Evolutionary conservation across 495 filamentous ascomycete genomes (phyloP).

Genomic region (Saxophila tyrrhenica): DNA sequence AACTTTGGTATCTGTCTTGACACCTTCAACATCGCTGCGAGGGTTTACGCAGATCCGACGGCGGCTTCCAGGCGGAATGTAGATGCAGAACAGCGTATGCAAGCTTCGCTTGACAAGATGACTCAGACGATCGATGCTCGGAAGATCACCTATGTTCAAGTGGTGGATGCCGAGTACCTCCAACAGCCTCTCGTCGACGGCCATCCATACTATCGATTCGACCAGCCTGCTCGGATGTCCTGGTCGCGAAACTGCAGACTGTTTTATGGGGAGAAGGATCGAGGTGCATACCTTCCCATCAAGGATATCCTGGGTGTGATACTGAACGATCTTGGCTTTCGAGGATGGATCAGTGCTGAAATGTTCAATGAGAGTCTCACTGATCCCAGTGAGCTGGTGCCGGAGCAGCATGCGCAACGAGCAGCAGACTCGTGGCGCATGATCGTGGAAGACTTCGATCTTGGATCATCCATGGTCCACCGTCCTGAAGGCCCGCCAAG

Average conservation of each 20-base stretch:
- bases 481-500: too few species aligned
- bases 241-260: conserved; percentile 70
- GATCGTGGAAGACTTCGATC: conserved; percentile 39
- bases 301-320: conserved; percentile 50
- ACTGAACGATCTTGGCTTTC: conserved; percentile 51
- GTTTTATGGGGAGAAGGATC: conserved; percentile 60
- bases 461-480: conserved; percentile 9
- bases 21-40: conserved; percentile 69
- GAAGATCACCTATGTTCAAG: conserved; percentile 71
- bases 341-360: conserved; percentile 72
- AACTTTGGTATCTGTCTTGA: conserved; percentile 76
- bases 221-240: conserved; percentile 60
- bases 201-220: conserved; percentile 52
- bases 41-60: conserved; percentile 62
- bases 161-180: conserved; percentile 64
- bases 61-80: conserved; percentile 39
- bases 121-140: conserved; percentile 44
- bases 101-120: conserved; percentile 46
- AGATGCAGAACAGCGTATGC: conserved; percentile 48
- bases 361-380: conserved; percentile 59
- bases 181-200: conserved; percentile 44
- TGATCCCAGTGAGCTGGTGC: conserved; percentile 39
- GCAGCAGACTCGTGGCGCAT: conserved; percentile 55
- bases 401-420: conserved; percentile 51
- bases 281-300: conserved; percentile 64